Percentiles rank a stretch among this genome's conserved stretches.
Evolutionary conservation across 306 rosid species (phyloP).

Genomic region (Lablab purpureus): DNA sequence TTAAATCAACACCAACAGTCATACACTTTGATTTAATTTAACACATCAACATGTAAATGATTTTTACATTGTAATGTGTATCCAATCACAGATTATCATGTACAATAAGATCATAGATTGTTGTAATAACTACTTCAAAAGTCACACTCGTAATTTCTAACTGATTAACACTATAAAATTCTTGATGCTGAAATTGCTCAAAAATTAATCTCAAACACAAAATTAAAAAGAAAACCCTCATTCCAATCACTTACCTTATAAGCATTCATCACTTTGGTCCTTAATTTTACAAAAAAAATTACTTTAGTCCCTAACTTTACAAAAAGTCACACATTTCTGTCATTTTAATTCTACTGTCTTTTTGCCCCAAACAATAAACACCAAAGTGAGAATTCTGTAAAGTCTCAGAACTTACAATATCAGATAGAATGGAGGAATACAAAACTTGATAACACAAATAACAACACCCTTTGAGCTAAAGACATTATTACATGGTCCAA

Average conservation of each 20-base stretch:
- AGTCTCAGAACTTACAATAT: not conserved
- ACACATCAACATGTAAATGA: not conserved
- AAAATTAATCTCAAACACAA: not conserved
- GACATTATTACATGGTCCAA: not conserved
- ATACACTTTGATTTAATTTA: not conserved
- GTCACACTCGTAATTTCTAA: not conserved
- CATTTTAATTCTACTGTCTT: not conserved
- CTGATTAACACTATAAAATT: not conserved
- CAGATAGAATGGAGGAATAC: not conserved
- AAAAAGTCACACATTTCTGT: not conserved
- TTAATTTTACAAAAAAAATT: not conserved
- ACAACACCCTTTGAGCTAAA: not conserved
- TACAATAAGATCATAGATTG: not conserved
- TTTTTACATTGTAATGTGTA: not conserved
- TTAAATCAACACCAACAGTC: not conserved
- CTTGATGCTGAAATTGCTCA: not conserved
- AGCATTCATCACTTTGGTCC: not conserved
- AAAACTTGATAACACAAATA: not conserved
- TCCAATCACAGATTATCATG: not conserved
- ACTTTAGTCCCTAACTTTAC: not conserved
- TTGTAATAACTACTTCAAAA: not conserved
- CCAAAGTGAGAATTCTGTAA: not conserved
- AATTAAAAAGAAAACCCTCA: not conserved
- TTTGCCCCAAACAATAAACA: not conserved
- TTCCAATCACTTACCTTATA: not conserved